These are phyloP conservation scores for Nothophaeocryptopus gaeumannii DNA, from an alignment of 2,329 filamentous ascomycete species.

Conservation along the genomic window DNA sequence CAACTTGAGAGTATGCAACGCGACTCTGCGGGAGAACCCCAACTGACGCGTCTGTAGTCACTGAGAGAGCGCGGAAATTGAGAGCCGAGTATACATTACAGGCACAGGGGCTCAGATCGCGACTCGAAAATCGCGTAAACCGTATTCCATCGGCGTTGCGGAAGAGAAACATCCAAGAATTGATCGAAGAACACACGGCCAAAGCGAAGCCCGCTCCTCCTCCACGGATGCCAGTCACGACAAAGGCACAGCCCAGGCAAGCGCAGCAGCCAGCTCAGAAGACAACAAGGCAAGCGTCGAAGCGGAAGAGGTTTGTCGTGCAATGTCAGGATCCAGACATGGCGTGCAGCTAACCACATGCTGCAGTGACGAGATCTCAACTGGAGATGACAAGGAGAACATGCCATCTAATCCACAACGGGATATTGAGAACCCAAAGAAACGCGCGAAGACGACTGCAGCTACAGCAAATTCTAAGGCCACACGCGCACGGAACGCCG, in stretches of 20 bases:
- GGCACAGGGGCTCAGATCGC: slow-evolving; percentile 76
- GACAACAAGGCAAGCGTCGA: slow-evolving; percentile 14
- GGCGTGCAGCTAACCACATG: slow-evolving; percentile 19
- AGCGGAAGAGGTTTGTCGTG: slow-evolving; percentile 23
- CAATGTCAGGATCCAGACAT: background rate
- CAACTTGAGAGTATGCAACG: slow-evolving; percentile 73
- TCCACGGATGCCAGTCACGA: slow-evolving; percentile 18
- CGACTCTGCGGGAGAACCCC: slow-evolving; percentile 13
- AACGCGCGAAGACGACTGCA: slow-evolving; percentile 45
- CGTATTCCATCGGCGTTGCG: slow-evolving; percentile 79
- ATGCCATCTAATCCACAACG: slow-evolving; percentile 43
- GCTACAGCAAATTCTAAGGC: slow-evolving; percentile 33
- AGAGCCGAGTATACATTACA: slow-evolving; percentile 86
- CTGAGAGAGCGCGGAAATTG: slow-evolving; percentile 80
- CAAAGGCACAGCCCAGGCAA: slow-evolving; percentile 12
- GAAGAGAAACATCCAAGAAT: slow-evolving; percentile 76
- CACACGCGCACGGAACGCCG: slow-evolving; percentile 33
- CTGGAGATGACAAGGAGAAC: slow-evolving; percentile 74
- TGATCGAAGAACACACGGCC: slow-evolving; percentile 57
- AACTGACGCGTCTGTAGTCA: slow-evolving; percentile 56
- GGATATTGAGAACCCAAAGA: slow-evolving; percentile 66
- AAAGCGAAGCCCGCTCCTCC: slow-evolving; percentile 28
- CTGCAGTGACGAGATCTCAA: slow-evolving; percentile 58
- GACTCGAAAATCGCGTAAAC: slow-evolving; percentile 90
- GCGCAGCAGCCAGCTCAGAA: slow-evolving; percentile 8